These are phyloP conservation scores for Coelastrella sp. DNA, from an alignment of 139 green algal genomes.

Conservation along the genomic window DNA sequence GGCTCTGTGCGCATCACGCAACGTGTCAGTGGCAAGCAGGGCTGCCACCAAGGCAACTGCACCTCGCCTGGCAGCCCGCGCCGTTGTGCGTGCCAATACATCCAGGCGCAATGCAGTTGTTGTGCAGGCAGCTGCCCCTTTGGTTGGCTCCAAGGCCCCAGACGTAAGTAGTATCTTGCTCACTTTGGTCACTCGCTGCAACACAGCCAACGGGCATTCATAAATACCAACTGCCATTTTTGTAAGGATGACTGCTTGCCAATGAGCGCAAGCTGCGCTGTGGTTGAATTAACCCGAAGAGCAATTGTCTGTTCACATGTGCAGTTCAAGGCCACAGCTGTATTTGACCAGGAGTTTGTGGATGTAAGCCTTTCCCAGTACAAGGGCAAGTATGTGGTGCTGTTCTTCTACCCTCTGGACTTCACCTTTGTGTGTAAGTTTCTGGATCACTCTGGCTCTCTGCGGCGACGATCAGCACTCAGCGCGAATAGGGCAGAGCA, in stretches of 20 bases:
- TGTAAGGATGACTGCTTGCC: no score
- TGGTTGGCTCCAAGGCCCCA: constrained; percentile 20
- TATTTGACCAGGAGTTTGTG: constrained; percentile 86
- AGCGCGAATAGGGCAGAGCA: no score
- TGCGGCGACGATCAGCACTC: no score
- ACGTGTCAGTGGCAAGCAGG: neutral
- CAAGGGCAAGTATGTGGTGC: constrained; percentile 97
- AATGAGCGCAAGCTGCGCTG: no score
- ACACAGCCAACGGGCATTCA: no score
- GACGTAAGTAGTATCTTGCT: constrained; percentile 2
- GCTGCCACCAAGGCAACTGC: neutral
- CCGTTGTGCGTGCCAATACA: neutral
- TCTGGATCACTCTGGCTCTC: neutral
- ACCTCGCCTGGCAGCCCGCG: neutral
- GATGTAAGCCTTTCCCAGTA: constrained; percentile 92
- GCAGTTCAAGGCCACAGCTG: constrained; percentile 32
- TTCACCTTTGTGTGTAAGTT: constrained; percentile 91
- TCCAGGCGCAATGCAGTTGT: constrained; percentile 2
- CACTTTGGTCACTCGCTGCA: neutral
- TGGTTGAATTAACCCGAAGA: neutral
- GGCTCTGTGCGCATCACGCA: constrained; percentile 3
- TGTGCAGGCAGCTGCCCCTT: constrained; percentile 11
- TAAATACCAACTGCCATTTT: no score
- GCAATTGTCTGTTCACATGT: neutral
- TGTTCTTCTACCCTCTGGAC: constrained; percentile 99